Evolutionary conservation across 176 grass and related monocot species (phyloP), one percentile per base, ranked within the genome.

Genomic region (Ensete glaucum): DNA sequence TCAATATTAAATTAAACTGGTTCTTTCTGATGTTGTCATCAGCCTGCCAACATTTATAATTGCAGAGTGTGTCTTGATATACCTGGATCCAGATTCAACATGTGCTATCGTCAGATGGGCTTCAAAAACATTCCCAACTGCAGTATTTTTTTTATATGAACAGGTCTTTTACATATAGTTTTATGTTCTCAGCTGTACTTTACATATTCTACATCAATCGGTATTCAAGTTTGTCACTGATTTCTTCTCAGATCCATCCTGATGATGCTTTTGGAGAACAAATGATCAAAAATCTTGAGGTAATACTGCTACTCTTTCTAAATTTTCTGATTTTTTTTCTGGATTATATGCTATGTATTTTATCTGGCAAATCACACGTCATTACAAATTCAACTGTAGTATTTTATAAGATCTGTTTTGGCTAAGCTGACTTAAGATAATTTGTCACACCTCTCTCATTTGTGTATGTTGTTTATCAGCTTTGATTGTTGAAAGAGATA

Each of bases 11-110:
- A 70, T 80, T 80, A 70, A 73, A 80, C 20, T 80, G 14, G n/a
- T 63, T 73, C 22, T 53, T 73, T 70, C 78, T 85, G 73, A 88
- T 96, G 34, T 81, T 93, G 88, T 77, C 88, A 84, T 87, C 86
- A 98, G 90, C 88, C 80, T 93, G 90, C 94, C 90, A 74, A 98
- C 90, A 73, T 98, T 98, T 91, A 98, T 98, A 89, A 98, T 98
- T 93, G 90, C 90, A 85, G 94, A 93, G 73, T 98, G 94, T 78
- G 94, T 98, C 72, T 87, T 98, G 77, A 98, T 98, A 91, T 98
- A 98, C 49, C 74, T 98, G 62, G 84, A 98, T 80, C 90, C 94
- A 76, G 82, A 69, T 83, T 85, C 90, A 63, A 89, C 88, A 24
- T 50, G 20, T 87, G 56, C 84, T 75, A 87, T 98, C 82, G 94